Evolutionary conservation across 805 yeast species (phyloP), one percentile per base, ranked within the genome.

Genomic region (Nakazawaea wickerhamii): DNA sequence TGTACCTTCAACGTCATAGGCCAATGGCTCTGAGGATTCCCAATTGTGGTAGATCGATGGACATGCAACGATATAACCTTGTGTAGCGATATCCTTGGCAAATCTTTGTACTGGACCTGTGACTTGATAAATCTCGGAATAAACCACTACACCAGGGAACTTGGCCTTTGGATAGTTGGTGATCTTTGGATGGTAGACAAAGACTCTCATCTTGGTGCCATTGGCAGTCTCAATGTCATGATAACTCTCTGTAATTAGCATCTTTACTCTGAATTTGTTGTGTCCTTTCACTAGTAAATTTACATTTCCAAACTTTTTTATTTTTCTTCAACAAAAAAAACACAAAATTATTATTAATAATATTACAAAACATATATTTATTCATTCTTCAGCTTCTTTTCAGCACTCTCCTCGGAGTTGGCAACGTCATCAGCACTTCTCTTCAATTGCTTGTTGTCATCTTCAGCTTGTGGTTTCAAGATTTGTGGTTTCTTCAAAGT

Each of bases 1-100:
- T 4, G 93, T 85, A 7, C 93, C 93, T 50, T 73, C 76, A 1
- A 55, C 73, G 53, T 84, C 93, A 56, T 84, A 84, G 5, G 75
- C 72, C 58, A 85, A 68, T 2, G 93, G 68, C 40, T 81, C 81
- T 26, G 74, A 75, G 25, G 61, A 67, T 40, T 69, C 80, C 55
- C 81, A 84, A 58, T 84, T 83, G 59, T 84, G 95, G 60, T 84
- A 84, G 34, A 82, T 79, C 3, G 87, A 79, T 1, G 93, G 93
- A 19, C 84, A 81, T n/a, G 80, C 84, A 21, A 77, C 88, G 39
- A 84, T 79, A 59, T 74, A 84, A 0, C 95, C 95, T 55, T 81
- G 83, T 18, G 86, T 79, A 1, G 91, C 91, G 53, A 84, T 84
- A 50, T 74, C 80, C 52, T 81, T 81, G 23, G 87, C 91, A 55